phyloP scores from a whole-genome alignment of 2,329 filamentous ascomycete species.

The Venturia nashicola region DNA sequence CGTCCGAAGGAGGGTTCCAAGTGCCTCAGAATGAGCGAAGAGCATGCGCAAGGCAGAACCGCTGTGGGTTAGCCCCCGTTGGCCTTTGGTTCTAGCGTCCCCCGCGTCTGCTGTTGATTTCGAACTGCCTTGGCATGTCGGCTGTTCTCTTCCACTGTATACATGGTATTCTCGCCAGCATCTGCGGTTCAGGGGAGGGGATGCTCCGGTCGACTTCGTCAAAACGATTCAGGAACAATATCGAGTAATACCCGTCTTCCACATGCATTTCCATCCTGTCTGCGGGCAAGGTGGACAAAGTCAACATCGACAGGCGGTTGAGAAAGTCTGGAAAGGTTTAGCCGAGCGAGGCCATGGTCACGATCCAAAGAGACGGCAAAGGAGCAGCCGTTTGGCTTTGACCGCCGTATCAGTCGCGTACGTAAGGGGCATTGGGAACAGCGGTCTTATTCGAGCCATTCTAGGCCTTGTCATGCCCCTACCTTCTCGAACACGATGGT shows the following conservation, averaged over 20 bases:
- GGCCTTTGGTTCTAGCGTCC: background rate
- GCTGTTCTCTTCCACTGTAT: background rate
- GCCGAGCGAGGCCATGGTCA: background rate
- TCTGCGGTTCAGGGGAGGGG: background rate
- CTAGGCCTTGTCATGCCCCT: constrained; percentile 1
- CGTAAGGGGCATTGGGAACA: background rate
- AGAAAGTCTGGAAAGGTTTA: constrained; percentile 1
- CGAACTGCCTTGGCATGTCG: background rate
- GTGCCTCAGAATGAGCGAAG: constrained; percentile 2
- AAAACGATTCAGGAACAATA: background rate
- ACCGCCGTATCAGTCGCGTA: background rate
- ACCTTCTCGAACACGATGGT: background rate
- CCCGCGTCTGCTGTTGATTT: background rate
- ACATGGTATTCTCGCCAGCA: background rate
- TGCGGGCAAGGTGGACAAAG: background rate
- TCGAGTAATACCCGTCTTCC: background rate
- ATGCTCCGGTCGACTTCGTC: background rate
- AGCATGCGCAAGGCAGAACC: background rate
- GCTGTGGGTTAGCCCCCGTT: background rate
- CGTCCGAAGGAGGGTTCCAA: background rate
- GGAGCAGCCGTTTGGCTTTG: background rate
- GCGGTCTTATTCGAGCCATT: background rate
- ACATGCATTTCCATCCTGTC: background rate
- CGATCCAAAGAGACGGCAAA: background rate
- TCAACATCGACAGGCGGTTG: background rate